Base-by-base conservation (phyloP, 2,329 filamentous ascomycete genomes). In the Stachybotrys chartarum region DNA sequence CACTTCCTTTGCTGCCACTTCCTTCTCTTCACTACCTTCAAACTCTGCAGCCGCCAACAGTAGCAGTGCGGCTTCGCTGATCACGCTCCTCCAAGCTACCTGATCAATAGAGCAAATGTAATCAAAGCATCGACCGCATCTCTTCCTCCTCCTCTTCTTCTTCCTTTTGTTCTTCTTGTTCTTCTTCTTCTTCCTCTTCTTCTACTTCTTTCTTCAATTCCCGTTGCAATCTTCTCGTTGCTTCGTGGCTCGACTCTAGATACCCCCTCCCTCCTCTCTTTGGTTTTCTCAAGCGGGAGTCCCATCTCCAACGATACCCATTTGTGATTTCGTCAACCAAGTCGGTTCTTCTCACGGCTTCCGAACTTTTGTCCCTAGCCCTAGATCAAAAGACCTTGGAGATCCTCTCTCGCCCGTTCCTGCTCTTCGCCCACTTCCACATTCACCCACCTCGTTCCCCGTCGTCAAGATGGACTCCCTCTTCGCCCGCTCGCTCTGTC, bases 401-500 rank as follows among this genome's bases (percentile, higher is more conserved):
- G 24, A 24, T 24, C 24, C 24, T 24, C 24, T 24, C 24, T 24
- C 24, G 24, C 24, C 24, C 24, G 24, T 24, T 24, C 24, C 24
- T 24, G 24, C 24, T 24, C 24, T 24, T 24, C 24, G 24, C 24
- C 24, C 3, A 24, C 24, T 24, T 24, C 24, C 24, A 24, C 24
- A 24, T 42, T 42, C 35, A 10, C 35, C 35, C 35, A 10, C 35
- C 14, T 10, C 10, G 35, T 42, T 42, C 8, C 35, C 35, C 35
- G 35, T 14, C 35, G 14, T 3, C 10, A 14, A 42, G 35, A 10
- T 42, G 35, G 35, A 54, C 32, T 17, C 55, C n/a, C 48, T 59
- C 49, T 54, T 50, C 39, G 52, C 52, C 55, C 47, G 52, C 31
- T 57, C 16, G 12, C 51, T 53, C 51, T 77, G 75, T 51, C 57